Percentiles rank a stretch among this genome's conserved stretches.
phyloP scores from a whole-genome alignment of 2,329 filamentous ascomycete genomes.

The Colletotrichum sp. region DNA sequence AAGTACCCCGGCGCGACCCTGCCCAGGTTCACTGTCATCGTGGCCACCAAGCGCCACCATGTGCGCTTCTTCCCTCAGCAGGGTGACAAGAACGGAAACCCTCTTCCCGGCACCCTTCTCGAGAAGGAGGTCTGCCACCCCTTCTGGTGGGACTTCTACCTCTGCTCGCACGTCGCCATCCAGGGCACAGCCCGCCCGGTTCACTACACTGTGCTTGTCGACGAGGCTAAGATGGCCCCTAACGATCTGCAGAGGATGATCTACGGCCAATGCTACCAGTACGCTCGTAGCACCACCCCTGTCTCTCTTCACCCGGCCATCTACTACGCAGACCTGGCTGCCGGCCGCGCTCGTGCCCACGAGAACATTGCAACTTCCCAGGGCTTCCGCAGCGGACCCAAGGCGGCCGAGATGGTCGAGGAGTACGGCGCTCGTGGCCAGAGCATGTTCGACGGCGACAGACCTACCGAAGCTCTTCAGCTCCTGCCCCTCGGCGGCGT shows the following conservation, averaged over 20 bases:
- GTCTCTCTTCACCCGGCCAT: constrained; percentile 89
- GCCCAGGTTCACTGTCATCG: constrained; percentile 80
- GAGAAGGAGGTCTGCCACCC: constrained; percentile 91
- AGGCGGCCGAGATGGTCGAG: constrained; percentile 43
- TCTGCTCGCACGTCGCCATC: constrained; percentile 71
- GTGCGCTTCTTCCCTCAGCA: constrained; percentile 79
- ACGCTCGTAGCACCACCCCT: constrained; percentile 87
- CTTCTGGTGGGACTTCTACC: constrained; percentile 86
- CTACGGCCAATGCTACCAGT: constrained; percentile 95
- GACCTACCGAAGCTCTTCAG: constrained; percentile 15
- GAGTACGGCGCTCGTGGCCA: constrained; percentile 45
- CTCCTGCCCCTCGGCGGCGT: constrained; percentile 25
- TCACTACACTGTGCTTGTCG: constrained; percentile 87
- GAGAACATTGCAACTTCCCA: constrained; percentile 56
- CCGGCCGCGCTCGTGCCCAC: constrained; percentile 79
- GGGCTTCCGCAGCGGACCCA: constrained; percentile 46
- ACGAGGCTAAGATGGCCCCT: constrained; percentile 73
- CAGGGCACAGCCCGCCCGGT: constrained; percentile 94
- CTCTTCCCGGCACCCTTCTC: constrained; percentile 84
- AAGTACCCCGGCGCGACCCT: constrained; percentile 26
- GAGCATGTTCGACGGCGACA: neutral
- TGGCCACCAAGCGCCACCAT: constrained; percentile 94
- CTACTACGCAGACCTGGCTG: constrained; percentile 94
- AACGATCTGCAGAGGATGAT: constrained; percentile 84
- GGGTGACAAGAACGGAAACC: constrained; percentile 78